Evolutionary conservation across 495 filamentous ascomycete genomes (phyloP).

Genomic region (Patellaria atrata): DNA sequence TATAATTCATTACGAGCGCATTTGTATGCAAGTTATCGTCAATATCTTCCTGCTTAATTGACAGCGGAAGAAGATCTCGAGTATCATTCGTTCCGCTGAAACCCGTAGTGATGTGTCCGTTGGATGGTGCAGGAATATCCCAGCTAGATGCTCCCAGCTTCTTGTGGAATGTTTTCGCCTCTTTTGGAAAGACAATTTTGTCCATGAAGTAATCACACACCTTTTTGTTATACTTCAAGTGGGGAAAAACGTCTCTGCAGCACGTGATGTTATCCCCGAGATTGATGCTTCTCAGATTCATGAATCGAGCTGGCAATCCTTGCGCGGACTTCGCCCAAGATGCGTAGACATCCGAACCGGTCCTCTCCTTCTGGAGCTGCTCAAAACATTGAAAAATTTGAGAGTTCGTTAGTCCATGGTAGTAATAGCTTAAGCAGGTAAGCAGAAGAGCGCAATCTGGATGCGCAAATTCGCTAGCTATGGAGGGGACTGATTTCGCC

Average conservation of each 20-base stretch:
- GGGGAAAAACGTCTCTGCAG: conserved; percentile 34
- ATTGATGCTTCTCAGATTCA: conserved; percentile 42
- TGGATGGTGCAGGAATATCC: conserved; percentile 44
- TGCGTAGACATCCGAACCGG: conserved; percentile 28
- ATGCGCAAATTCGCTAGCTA: conserved; percentile 56
- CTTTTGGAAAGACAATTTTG: conserved; percentile 47
- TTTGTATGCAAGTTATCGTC: conserved; percentile 45
- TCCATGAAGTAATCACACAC: conserved; percentile 50
- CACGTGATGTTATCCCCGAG: conserved; percentile 35
- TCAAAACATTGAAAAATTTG: conserved; percentile 38
- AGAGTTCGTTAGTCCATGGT: conserved; percentile 40
- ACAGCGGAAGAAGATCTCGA: conserved; percentile 39
- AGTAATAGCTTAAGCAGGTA: conserved; percentile 59
- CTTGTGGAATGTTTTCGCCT: conserved; percentile 46
- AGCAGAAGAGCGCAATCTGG: conserved; percentile 54
- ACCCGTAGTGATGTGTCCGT: conserved; percentile 40
- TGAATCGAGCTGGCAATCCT: conserved; percentile 31
- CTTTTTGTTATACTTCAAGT: conserved; percentile 35
- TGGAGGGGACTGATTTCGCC: conserved; percentile 51
- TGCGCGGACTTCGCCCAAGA: conserved; percentile 5
- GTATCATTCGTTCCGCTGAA: conserved; percentile 68
- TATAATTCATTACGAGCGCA: conserved; percentile 42
- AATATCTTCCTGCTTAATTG: conserved; percentile 41
- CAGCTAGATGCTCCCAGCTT: conserved; percentile 59
- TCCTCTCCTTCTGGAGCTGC: conserved; percentile 38